Percentiles rank a stretch among this genome's conserved stretches.
These are phyloP conservation scores for Peniophora sp. DNA, from an alignment of 1,284 basidiomycete genomes.

Conservation along the genomic window DNA sequence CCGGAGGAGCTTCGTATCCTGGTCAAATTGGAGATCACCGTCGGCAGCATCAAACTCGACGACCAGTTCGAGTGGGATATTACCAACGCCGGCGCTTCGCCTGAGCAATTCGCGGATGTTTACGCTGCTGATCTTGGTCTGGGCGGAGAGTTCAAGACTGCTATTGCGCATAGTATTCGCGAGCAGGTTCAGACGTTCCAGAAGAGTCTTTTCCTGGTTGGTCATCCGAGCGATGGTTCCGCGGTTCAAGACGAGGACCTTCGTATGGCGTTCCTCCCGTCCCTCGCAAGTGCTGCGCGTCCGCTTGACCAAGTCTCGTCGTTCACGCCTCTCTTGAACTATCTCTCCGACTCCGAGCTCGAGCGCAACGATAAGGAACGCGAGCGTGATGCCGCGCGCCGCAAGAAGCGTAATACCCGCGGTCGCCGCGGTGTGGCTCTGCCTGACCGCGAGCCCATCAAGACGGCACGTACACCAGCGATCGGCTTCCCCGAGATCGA, in stretches of 20 bases:
- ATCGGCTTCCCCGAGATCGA: slow-evolving; percentile 79
- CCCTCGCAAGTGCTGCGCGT: slow-evolving; percentile 63
- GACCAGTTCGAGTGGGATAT: slow-evolving; percentile 99
- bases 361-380: slow-evolving; percentile 87
- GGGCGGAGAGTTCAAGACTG: slow-evolving; percentile 89
- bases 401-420: slow-evolving; percentile 83
- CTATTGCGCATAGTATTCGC: slow-evolving; percentile 91
- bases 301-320: slow-evolving; percentile 66
- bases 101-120: slow-evolving; percentile 88
- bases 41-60: slow-evolving; percentile 88
- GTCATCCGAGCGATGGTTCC: slow-evolving; percentile 78
- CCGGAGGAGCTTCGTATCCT: slow-evolving; percentile 85
- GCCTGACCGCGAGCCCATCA: slow-evolving; percentile 88
- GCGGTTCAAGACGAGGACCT: slow-evolving; percentile 88
- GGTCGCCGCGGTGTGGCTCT: slow-evolving; percentile 84
- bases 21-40: slow-evolving; percentile 94
- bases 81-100: slow-evolving; percentile 69
- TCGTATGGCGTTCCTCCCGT: slow-evolving; percentile 81
- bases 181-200: slow-evolving; percentile 92
- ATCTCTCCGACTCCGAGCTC: slow-evolving; percentile 84
- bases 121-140: slow-evolving; percentile 88
- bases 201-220: slow-evolving; percentile 88
- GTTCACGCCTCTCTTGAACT: slow-evolving; percentile 86
- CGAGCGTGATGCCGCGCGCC: slow-evolving; percentile 82
- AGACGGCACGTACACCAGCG: slow-evolving; percentile 85